A percentile compares a stretch with the other conserved stretches of the same genome.
Conservation (phyloP, 306 rosid genomes). For the Amphicarpaea edgeworthii region DNA sequence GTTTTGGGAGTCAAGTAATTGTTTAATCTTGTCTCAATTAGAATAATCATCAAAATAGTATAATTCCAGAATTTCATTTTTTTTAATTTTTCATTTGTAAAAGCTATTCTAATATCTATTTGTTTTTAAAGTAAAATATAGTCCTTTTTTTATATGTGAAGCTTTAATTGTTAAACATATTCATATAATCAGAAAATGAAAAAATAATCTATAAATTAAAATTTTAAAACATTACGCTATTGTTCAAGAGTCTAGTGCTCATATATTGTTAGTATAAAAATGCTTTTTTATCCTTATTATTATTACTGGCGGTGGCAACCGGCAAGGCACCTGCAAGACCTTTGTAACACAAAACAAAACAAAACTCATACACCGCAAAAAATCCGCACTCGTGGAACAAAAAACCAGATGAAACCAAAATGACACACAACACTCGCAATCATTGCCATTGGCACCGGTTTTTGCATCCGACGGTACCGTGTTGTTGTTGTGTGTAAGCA, state of each 20-base stretch:
- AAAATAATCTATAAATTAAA: too few relatives aligned
- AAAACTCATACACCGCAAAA: conserved; percentile 3
- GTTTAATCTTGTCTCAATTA: not conserved
- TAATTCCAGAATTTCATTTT: not conserved
- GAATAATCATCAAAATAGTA: too few relatives aligned
- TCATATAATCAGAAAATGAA: too few relatives aligned
- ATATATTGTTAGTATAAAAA: not conserved
- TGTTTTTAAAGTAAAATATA: too few relatives aligned
- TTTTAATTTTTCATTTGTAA: too few relatives aligned
- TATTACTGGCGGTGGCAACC: not conserved
- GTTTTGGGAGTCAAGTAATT: not conserved
- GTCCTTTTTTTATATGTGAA: too few relatives aligned
- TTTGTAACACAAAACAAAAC: not conserved
- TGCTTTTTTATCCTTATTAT: not conserved
- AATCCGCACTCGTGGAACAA: not conserved
- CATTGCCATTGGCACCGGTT: conserved; percentile 35
- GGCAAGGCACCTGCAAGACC: not conserved
- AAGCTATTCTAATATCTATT: too few relatives aligned
- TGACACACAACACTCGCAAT: conserved; percentile 31
- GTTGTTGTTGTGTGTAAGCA: conserved; percentile 20
- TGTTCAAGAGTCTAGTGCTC: too few relatives aligned
- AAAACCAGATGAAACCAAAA: conserved; percentile 6
- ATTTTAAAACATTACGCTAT: too few relatives aligned
- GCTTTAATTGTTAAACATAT: too few relatives aligned
- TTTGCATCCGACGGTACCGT: conserved; percentile 25